Evolutionary conservation across 176 grass and related monocot genomes (phyloP), one percentile per base, ranked within the genome.

Genomic region (Secale cereale): DNA sequence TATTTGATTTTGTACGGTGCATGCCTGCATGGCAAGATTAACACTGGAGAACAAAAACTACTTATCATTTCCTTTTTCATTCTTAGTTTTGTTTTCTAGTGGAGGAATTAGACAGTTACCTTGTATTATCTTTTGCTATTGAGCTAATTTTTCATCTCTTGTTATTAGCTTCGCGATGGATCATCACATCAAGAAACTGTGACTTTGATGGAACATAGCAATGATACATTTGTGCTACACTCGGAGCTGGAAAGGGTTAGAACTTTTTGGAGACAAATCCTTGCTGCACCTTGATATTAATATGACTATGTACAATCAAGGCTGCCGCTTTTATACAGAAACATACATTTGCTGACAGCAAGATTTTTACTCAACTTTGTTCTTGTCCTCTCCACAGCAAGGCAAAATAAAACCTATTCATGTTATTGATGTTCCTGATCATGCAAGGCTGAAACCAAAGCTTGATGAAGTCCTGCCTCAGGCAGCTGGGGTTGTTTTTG

Each of bases 181-280:
- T 98, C 95, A 59, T 83, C 95, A 54, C 91, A 93, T 85, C 91
- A 93, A 83, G 95, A 93, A 84, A 94, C 93, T 70, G 90, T 97
- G 6, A 89, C 95, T 83, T 94, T 90, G 32, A 93, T 97, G 95
- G 95, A 93, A 85, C 90, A 88, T 85, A 97, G 94, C 76, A 78
- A 67, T 84, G 92, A 81, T 31, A 91, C 88, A 1, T 94, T 92
- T 87, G 86, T 97, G 83, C 68, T 97, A 45, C 85, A 94, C 57
- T 94, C 88, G 17, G 92, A 97, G 77, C 78, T 76, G 41, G 89
- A 86, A 75, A 87, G 82, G 92, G 95, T 94, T 86, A 85, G 40
- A 78, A 9, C n/a, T 76, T 63, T n/a, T 12, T 40, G 65, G 7
- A 66, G 11, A 35, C 30, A 40, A n/a, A 61, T 78, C 15, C 59